Conservation (phyloP, 2,329 filamentous ascomycete genomes). For the Didymella segeticola region DNA sequence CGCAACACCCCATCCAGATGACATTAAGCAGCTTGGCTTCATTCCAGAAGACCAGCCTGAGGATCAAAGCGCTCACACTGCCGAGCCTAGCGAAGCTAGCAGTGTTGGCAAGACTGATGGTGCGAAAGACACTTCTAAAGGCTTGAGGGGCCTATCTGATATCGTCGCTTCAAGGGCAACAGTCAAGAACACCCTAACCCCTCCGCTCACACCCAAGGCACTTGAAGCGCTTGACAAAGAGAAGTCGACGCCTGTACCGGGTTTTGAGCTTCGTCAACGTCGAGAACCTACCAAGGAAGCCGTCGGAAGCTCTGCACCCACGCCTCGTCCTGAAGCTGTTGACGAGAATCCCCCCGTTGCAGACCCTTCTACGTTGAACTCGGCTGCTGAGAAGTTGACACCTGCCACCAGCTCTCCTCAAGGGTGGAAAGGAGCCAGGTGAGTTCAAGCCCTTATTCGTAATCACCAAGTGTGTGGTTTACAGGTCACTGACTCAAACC, state of each 20-base stretch:
- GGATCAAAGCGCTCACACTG: conserved; percentile 1
- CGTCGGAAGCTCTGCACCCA: not conserved
- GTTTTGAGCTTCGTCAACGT: conserved; percentile 24
- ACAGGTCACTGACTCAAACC: not conserved
- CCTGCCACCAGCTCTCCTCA: conserved; percentile 15
- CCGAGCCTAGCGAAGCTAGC: conserved; percentile 22
- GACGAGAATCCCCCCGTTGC: conserved; percentile 2
- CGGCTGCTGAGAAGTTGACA: conserved; percentile 2
- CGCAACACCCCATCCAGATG: conserved; percentile 22
- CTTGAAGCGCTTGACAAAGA: conserved; percentile 2
- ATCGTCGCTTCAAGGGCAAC: conserved; percentile 20
- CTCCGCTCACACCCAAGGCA: conserved; percentile 23
- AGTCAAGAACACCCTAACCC: conserved; percentile 16
- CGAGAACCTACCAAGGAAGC: conserved; percentile 14
- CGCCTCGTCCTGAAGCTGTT: not conserved
- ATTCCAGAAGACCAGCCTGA: conserved; percentile 3
- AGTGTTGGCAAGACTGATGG: conserved; percentile 27
- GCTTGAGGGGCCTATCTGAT: conserved; percentile 20
- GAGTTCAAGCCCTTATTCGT: conserved; percentile 9
- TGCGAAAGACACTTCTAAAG: conserved; percentile 16
- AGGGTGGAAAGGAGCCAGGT: conserved; percentile 34
- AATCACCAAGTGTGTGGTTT: not conserved
- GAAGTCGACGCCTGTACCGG: conserved; percentile 1
- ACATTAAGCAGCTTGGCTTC: conserved; percentile 21
- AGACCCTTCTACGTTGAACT: not conserved